Evolutionary conservation across 1,284 basidiomycete species (phyloP).

Genomic region (Caloboletus firmus): DNA sequence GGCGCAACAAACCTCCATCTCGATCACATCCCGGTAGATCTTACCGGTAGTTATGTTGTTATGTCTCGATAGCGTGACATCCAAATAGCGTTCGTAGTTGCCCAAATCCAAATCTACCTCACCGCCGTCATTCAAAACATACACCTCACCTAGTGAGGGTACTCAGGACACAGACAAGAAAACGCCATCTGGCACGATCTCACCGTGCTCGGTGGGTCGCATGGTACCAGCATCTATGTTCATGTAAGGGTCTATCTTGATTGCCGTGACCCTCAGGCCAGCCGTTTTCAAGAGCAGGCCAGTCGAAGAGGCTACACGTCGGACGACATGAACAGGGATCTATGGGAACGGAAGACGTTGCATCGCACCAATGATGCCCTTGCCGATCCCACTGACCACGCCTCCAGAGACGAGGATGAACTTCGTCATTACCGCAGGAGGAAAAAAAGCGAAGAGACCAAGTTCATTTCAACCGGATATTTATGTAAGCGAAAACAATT

Average conservation of each 20-base stretch:
- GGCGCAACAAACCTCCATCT: constrained; percentile 79
- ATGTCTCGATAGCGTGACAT: constrained; percentile 91
- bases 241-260: constrained; percentile 99
- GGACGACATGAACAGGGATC: constrained; percentile 18
- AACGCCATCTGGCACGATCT: constrained; percentile 32
- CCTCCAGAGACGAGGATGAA: constrained; percentile 91
- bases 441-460: not conserved
- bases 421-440: constrained; percentile 63
- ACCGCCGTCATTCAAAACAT: constrained; percentile 97
- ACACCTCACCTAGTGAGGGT: constrained; percentile 80
- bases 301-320: constrained; percentile 83
- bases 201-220: constrained; percentile 97
- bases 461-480: not conserved
- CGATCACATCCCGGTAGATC: constrained; percentile 96
- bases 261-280: constrained; percentile 95
- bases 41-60: constrained; percentile 99
- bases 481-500: constrained; percentile 1
- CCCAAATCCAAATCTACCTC: constrained; percentile 98
- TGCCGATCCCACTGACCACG: constrained; percentile 92
- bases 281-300: constrained; percentile 94
- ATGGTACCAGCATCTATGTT: constrained; percentile 99
- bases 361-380: constrained; percentile 87
- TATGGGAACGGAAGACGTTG: constrained; percentile 28
- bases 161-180: constrained; percentile 17
- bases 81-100: constrained; percentile 97